Evolutionary conservation across 2,329 filamentous ascomycete species (phyloP).

Genomic region (Periconia digitata): DNA sequence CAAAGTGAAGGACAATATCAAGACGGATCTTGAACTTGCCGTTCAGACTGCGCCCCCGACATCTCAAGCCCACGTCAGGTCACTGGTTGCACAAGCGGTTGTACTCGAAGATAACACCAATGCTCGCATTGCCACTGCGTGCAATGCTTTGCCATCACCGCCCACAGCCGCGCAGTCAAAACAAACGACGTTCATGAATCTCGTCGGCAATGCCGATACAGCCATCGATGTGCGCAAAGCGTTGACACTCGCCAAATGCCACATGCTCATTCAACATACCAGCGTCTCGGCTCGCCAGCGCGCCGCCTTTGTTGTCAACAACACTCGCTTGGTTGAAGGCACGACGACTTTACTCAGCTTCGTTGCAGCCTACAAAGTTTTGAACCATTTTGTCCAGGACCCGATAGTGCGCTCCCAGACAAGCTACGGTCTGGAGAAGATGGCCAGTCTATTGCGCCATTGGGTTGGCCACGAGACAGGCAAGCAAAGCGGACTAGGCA

Average conservation of each 20-base stretch:
- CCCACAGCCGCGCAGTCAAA: conserved; percentile 35
- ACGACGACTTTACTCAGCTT: conserved; percentile 50
- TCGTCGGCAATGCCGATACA: conserved; percentile 58
- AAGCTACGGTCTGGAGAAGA: conserved; percentile 45
- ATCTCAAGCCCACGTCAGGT: conserved; percentile 66
- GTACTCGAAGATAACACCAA: conserved; percentile 57
- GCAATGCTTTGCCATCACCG: conserved; percentile 53
- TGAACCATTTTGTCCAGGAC: conserved; percentile 42
- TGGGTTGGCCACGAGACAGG: conserved; percentile 52
- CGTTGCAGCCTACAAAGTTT: conserved; percentile 47
- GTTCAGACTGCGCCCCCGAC: conserved; percentile 74
- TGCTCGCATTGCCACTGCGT: conserved; percentile 54
- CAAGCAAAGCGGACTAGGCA: conserved; percentile 42
- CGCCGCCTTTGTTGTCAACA: conserved; percentile 45
- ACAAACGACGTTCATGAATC: conserved; percentile 45
- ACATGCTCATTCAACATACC: conserved; percentile 51
- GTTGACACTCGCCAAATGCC: conserved; percentile 62
- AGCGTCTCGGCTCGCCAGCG: conserved; percentile 37
- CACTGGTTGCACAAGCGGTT: conserved; percentile 61
- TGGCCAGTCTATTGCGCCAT: conserved; percentile 47
- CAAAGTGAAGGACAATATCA: conserved; percentile 46
- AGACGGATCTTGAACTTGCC: conserved; percentile 65
- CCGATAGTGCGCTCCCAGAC: conserved; percentile 33
- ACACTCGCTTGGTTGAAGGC: conserved; percentile 41
- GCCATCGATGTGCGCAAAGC: conserved; percentile 60